Conservation (phyloP, 148 eudicot genomes). For the Diospyros kaki region DNA sequence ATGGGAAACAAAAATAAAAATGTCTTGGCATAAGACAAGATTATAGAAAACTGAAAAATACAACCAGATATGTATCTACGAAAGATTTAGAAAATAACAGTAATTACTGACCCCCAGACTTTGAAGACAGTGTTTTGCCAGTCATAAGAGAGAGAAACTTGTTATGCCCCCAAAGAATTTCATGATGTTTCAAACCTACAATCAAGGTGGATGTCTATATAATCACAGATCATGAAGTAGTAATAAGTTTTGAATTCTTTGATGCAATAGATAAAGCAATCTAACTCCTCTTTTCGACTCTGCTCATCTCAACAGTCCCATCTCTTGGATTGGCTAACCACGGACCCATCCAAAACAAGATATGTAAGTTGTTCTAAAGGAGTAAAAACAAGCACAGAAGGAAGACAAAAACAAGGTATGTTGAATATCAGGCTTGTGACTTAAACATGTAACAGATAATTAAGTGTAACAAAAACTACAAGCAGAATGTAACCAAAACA, state of each 20-base stretch:
- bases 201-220: conserved; percentile 15
- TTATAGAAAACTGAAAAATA: background rate
- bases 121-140: conserved; percentile 34
- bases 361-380: background rate
- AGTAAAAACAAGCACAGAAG: background rate
- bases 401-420: background rate
- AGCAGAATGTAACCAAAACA: background rate
- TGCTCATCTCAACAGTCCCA: background rate
- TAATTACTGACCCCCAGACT: conserved; percentile 32
- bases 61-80: background rate
- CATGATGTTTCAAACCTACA: conserved; percentile 36
- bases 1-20: background rate
- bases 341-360: conserved; percentile 2
- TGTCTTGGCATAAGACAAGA: background rate
- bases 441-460: background rate
- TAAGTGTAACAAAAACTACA: background rate
- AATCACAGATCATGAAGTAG: conserved; percentile 3
- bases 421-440: background rate
- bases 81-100: background rate
- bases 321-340: background rate
- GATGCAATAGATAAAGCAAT: background rate
- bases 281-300: background rate
- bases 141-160: conserved; percentile 43
- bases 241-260: background rate
- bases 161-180: conserved; percentile 33